Base-by-base conservation (phyloP, 225 moss, liverwort and hornwort species). In the Thuidium tamariscinum region DNA sequence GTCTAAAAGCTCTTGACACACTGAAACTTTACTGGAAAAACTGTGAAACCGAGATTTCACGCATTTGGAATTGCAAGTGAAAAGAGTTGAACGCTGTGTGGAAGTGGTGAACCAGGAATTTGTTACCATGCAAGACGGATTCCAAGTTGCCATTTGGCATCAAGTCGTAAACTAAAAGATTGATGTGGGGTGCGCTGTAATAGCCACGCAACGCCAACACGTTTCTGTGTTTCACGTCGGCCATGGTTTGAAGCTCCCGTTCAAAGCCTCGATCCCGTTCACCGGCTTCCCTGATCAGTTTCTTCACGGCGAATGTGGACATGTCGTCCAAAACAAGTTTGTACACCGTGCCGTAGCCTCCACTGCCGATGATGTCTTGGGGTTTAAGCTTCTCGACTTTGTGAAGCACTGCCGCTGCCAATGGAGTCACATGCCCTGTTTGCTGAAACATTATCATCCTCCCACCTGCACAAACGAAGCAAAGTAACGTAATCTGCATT, bases 291-390 rank as follows among this genome's bases (percentile, higher is more conserved):
- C 79, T 93, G 41, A 86, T 88, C 80, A 97, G 89, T 74, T 94
- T 95, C 83, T 97, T 97, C 82, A 97, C 95, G 44, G 97, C 97
- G 84, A 97, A 96, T 32, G 94, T 91, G 79, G 91, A 91, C 76
- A 87, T 93, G 87, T 97, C 96, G 67, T 95, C 95, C 92, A 96
- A 87, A 5, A 96, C 94, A 36, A 96, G 93, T 39, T 94, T 94
- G 88, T 95, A 96, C 23, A 97, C 97, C 77, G 94, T 96, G 86
- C 97, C 97, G 49, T 95, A 96, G 60, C 97, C 97, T 91, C 96
- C 96, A 42, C 89, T 89, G 26, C 97, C 97, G 69, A 97, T 95
- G 48, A 96, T 83, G 52, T 91, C 86, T 56, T 92, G 85, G 65
- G 94, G 92, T 89, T 92, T 93, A 46, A 97, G 93, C 89, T 92